Evolutionary conservation across 495 filamentous ascomycete species (phyloP), one percentile per base, ranked within the genome.

Genomic region (Penicillium cosmopolitanum): DNA sequence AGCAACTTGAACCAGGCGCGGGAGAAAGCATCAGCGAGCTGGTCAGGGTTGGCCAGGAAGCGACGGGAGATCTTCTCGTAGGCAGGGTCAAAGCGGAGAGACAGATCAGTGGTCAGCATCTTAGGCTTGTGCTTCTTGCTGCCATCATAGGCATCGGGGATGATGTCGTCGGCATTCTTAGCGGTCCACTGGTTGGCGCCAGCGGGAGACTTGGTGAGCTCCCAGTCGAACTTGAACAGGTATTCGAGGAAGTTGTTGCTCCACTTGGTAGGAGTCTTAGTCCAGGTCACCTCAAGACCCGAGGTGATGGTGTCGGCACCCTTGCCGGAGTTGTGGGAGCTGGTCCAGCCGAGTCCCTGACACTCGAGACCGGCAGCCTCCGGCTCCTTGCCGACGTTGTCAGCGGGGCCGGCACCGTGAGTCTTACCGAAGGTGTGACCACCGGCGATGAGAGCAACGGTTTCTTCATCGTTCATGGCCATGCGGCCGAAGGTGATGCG

Each of bases 381-480:
- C n/a, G 87, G 87, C 66, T 90, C 88, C 40, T 66, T 67, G 60
- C 84, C 86, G 34, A 89, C 79, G 58, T 88, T 73, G 58, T 80
- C 76, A 11, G 80, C 70, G 0, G 84, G 70, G 21, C 65, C 87
- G 11, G 88, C 88, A 63, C 88, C 88, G 76, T 91, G 88, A 0
- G 87, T 89, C 80, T 91, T 91, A 60, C 88, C 88, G 63, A 91
- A 89, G 19, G 80, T 79, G 79, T 91, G 88, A 50, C 88, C 88
- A 67, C 88, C 88, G n/a, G 84, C 86, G 64, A 91, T 90, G 34
- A 91, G 70, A 5, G 88, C 88, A 19, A 88, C 87, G 2, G 88
- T 91, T 73, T 91, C 88, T 74, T 89, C 85, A 66, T 91, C 88
- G 66, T 88, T 84, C 88, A 91, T 91, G 55, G 84, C 88, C 88